Percentiles rank a stretch among this genome's conserved stretches.
phyloP scores from a whole-genome alignment of 805 yeast genomes.

The Starmerella davenportii region DNA sequence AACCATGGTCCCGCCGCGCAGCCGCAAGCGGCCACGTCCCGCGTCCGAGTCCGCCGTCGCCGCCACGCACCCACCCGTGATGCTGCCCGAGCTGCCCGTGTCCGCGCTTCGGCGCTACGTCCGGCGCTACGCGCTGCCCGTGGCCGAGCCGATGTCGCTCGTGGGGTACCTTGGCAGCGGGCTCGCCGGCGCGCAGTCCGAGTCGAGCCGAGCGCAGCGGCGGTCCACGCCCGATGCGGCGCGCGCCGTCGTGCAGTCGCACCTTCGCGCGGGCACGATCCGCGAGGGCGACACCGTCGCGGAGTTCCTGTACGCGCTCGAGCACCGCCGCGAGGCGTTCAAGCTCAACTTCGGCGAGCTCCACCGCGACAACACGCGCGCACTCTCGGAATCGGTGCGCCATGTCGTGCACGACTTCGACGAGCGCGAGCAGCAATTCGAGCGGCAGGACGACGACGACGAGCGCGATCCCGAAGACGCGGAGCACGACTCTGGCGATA shows the following conservation, averaged over 20 bases:
- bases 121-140: slow-evolving; percentile 35
- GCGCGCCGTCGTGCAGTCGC: slow-evolving; percentile 44
- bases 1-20: background rate
- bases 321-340: slow-evolving; percentile 37
- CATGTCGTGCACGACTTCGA: background rate
- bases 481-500: too few species aligned
- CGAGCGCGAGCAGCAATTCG: too few species aligned
- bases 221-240: slow-evolving; percentile 42
- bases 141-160: slow-evolving; percentile 44
- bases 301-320: slow-evolving; percentile 71
- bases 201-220: slow-evolving; percentile 24
- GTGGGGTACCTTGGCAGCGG: slow-evolving; percentile 56
- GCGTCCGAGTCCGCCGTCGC: background rate
- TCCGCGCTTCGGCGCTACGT: slow-evolving; percentile 54
- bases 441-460: too few species aligned
- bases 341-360: slow-evolving; percentile 14
- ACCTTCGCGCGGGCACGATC: slow-evolving; percentile 40
- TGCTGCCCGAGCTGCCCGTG: slow-evolving; percentile 31
- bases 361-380: background rate
- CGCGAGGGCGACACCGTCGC: slow-evolving; percentile 78
- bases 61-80: background rate
- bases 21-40: background rate
- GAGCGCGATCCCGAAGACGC: too few species aligned
- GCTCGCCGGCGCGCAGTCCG: slow-evolving; percentile 56
- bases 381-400: background rate